Percentiles rank a stretch among this genome's conserved stretches.
Evolutionary conservation across 306 rosid genomes (phyloP).

Genomic region (Urtica urens): DNA sequence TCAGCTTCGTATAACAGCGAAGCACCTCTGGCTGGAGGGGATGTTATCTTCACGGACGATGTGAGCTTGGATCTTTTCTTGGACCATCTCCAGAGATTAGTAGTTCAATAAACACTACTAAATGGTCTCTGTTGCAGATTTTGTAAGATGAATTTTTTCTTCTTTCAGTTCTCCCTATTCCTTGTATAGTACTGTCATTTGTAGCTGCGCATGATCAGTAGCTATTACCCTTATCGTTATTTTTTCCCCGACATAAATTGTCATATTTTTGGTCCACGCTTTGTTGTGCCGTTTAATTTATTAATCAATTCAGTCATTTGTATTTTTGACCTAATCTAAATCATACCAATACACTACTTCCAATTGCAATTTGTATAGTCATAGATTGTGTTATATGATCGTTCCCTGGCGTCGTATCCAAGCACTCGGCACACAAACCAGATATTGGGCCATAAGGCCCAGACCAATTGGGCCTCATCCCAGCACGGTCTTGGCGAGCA

Average conservation of each 20-base stretch:
- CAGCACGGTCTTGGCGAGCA: no score
- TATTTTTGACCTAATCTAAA: background rate
- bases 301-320: background rate
- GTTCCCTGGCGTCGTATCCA: no score
- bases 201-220: background rate
- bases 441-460: no score
- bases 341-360: no score
- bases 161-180: background rate
- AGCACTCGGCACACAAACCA: no score
- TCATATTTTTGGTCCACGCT: background rate
- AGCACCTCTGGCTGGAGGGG: constrained; percentile 68
- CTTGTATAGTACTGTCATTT: constrained; percentile 35
- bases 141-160: constrained; percentile 16
- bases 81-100: constrained; percentile 95
- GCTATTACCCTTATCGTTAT: background rate
- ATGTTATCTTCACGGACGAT: constrained; percentile 79
- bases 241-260: constrained; percentile 7
- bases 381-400: no score
- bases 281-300: background rate
- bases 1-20: constrained; percentile 78
- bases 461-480: no score
- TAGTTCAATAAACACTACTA: constrained; percentile 49
- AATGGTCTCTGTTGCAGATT: constrained; percentile 9
- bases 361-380: no score
- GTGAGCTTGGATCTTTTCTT: constrained; percentile 93